Base-by-base conservation (phyloP, 768 basidiomycete species). In the Postia placenta region DNA sequence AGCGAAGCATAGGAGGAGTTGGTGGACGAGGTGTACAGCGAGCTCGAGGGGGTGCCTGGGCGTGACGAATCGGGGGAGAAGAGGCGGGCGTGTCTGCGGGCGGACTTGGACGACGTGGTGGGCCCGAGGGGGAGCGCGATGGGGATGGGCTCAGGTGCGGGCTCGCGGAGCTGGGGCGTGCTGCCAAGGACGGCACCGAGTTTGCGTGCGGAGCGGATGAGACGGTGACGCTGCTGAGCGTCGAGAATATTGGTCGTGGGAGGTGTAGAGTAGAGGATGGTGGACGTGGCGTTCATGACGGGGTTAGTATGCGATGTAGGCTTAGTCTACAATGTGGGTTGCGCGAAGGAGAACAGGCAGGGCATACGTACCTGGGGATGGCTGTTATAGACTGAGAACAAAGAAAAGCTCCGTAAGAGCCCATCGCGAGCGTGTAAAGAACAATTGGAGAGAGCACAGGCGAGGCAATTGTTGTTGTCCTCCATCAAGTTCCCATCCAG, bases 171-270 rank as follows among this genome's bases (percentile, higher is more conserved):
- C 48, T 74, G 77, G n/a, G 82, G 83, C 12, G 80, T 75, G 7
- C 71, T 65, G 11, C 83, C 83, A 7, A 84, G 64, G 11, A 85
- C 63, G 28, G 74, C 71, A 15, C 74, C 73, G 27, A 85, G 73
- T 64, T 83, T 85, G 55, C 73, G 75, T 6, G 80, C 74, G 24
- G 76, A 74, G 24, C 79, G 77, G 24, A 81, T 54, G 20, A 84
- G 72, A 43, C 77, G 77, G 11, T 67, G 58, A 11, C 80, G 75
- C 60, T 83, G 76, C 9, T 68, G 59, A 0, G 70, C 55, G 5
- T 76, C 74, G 47, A 81, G 63, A 9, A 69, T 64, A 61, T 85
- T 84, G n/a, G 69, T 74, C 20, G 83, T 85, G 0, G 80, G 79
- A 1, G 82, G 81, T 6, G 25, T 12, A n/a, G 42, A 26, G 12